A percentile compares a stretch with the other conserved stretches of the same genome.
Evolutionary conservation across 2,329 filamentous ascomycete genomes (phyloP).

Genomic region (Exserohilum turcica): DNA sequence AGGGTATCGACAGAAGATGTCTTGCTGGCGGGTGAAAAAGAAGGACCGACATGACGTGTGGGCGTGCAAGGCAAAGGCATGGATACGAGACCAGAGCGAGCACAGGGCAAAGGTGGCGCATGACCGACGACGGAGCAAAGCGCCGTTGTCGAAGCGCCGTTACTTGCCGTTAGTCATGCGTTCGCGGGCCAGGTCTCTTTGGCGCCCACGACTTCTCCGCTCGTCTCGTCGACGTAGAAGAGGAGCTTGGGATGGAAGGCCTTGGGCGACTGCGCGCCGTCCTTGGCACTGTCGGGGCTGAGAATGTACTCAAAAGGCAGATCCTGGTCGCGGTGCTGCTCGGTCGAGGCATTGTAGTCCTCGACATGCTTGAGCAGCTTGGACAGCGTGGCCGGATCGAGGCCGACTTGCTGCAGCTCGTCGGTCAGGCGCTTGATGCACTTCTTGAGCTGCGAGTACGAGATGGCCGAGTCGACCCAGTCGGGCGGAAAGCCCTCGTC

Average conservation of each 20-base stretch:
- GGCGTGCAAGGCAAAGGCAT: no score
- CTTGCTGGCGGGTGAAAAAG: no score
- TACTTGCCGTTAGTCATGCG: neutral
- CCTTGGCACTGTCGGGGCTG: constrained; percentile 16
- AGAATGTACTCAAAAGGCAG: constrained; percentile 48
- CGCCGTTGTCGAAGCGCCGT: constrained; percentile 7
- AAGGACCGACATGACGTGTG: no score
- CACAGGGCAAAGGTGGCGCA: constrained; percentile 8
- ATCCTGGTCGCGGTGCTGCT: constrained; percentile 30
- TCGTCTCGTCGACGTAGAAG: neutral
- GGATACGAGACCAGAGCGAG: neutral
- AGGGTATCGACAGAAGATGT: no score
- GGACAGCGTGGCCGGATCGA: constrained; percentile 72
- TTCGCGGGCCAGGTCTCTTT: neutral
- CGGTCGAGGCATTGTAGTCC: constrained; percentile 40
- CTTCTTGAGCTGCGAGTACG: constrained; percentile 85
- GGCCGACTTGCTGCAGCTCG: constrained; percentile 72
- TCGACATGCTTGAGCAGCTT: constrained; percentile 61
- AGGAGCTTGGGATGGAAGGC: constrained; percentile 67
- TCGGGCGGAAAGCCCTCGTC: constrained; percentile 75
- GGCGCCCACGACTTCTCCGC: neutral
- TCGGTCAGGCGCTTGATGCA: constrained; percentile 79
- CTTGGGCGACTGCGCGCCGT: constrained; percentile 12
- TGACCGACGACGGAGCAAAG: constrained; percentile 12
- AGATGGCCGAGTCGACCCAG: constrained; percentile 75